Evolutionary conservation across 306 rosid genomes (phyloP).

Genomic region (Dalbergia cultrata): DNA sequence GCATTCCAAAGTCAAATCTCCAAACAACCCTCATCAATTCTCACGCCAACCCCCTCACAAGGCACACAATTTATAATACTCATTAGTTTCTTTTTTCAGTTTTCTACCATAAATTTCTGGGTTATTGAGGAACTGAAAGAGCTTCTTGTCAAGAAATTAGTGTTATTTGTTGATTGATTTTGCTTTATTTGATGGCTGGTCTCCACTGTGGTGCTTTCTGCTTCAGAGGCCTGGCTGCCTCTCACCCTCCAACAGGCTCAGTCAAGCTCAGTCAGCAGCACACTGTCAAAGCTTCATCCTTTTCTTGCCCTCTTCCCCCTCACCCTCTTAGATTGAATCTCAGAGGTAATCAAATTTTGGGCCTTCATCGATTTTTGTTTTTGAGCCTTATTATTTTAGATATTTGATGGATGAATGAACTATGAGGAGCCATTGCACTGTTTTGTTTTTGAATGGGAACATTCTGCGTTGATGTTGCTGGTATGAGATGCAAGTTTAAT

Average conservation of each 20-base stretch:
- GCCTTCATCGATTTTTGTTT: slow-evolving; percentile 10
- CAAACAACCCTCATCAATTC: slow-evolving; percentile 28
- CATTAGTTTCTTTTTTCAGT: neutral
- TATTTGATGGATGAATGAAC: neutral
- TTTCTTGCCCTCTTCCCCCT: slow-evolving; percentile 50
- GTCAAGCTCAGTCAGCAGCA: slow-evolving; percentile 47
- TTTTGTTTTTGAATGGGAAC: neutral
- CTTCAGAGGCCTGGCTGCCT: slow-evolving; percentile 49
- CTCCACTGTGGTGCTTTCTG: slow-evolving; percentile 66
- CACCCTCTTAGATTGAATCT: slow-evolving; percentile 50
- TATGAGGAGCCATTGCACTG: neutral
- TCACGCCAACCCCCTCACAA: neutral
- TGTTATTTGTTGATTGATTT: neutral
- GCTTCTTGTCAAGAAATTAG: too few species aligned
- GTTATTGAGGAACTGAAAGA: too few species aligned
- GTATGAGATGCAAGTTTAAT: neutral
- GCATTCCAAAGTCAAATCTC: slow-evolving; percentile 38
- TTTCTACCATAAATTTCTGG: too few species aligned
- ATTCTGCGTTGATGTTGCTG: neutral
- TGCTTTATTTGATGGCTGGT: slow-evolving; percentile 74
- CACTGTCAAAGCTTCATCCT: slow-evolving; percentile 50
- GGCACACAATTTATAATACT: neutral
- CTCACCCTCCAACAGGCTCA: slow-evolving; percentile 48
- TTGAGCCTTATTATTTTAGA: neutral
- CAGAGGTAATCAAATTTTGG: slow-evolving; percentile 52